These are phyloP conservation scores for Maudiozyma saulgeensis DNA, from an alignment of 805 yeast species.

Conservation along the genomic window DNA sequence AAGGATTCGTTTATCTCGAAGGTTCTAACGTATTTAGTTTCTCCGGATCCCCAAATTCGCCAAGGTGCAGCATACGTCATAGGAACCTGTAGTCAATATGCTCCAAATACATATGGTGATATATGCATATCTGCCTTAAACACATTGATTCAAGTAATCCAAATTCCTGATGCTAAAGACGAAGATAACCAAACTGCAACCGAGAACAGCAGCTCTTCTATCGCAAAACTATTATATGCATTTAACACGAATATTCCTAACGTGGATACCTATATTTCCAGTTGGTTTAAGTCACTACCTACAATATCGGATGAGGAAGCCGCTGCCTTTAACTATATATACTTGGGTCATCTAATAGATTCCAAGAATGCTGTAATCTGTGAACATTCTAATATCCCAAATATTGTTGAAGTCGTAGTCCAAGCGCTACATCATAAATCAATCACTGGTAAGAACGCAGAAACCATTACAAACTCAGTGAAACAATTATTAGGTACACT, in stretches of 20 bases:
- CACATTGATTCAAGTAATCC: constrained; percentile 61
- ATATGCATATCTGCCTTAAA: constrained; percentile 63
- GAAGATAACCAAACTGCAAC: constrained; percentile 82
- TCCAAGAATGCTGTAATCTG: constrained; percentile 51
- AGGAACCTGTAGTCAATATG: constrained; percentile 79
- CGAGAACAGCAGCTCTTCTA: constrained; percentile 72
- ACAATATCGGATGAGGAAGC: constrained; percentile 78
- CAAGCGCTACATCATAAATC: constrained; percentile 65
- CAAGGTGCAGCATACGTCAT: constrained; percentile 81
- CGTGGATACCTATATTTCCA: constrained; percentile 50
- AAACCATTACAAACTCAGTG: constrained; percentile 49
- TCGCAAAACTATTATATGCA: constrained; percentile 71
- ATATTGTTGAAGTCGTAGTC: constrained; percentile 57
- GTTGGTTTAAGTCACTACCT: constrained; percentile 80
- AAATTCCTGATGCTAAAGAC: constrained; percentile 72
- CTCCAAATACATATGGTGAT: constrained; percentile 54
- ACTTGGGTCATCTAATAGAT: constrained; percentile 62
- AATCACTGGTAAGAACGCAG: constrained; percentile 63
- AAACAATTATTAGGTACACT: constrained; percentile 54
- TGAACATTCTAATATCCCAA: constrained; percentile 40
- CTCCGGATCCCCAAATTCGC: constrained; percentile 62
- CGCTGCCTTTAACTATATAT: constrained; percentile 74
- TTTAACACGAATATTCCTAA: constrained; percentile 53
- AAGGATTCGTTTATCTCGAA: constrained; percentile 55
- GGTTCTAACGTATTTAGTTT: constrained; percentile 56